A percentile compares a stretch with the other conserved stretches of the same genome.
Conservation (phyloP, 2,329 filamentous ascomycete species). For the Coleophoma eucalyptorum region DNA sequence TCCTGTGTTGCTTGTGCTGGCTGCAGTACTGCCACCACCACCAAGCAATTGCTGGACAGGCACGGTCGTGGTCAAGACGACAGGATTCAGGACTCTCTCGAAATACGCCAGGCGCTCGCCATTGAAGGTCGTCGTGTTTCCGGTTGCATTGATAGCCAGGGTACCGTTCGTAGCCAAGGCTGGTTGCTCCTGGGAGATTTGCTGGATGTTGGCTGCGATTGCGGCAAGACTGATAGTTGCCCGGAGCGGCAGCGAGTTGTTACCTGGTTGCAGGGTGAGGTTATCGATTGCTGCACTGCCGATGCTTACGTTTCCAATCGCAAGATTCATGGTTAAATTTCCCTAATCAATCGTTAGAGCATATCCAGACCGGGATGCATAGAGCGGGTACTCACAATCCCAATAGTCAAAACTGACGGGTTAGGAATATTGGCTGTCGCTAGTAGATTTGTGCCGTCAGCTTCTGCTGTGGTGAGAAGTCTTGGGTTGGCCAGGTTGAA, state of each 20-base stretch:
- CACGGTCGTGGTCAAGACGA: not conserved
- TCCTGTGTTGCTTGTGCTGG: not conserved
- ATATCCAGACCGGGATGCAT: not conserved
- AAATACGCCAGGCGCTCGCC: not conserved
- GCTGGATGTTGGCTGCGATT: not conserved
- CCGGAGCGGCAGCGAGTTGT: not conserved
- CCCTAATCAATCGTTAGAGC: not conserved
- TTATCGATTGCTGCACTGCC: not conserved
- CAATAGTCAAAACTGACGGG: not conserved
- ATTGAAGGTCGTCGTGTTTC: not conserved
- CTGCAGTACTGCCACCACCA: not conserved
- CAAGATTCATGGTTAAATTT: not conserved
- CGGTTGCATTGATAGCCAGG: not conserved
- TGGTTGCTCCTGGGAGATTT: not conserved
- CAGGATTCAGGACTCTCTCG: not conserved
- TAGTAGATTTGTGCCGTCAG: not conserved
- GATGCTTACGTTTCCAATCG: not conserved
- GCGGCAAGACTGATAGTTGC: not conserved
- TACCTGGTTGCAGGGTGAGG: not conserved
- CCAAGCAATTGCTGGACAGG: not conserved
- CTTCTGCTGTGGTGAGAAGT: not conserved
- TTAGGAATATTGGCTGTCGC: not conserved
- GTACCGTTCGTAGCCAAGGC: not conserved
- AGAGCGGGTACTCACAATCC: not conserved
- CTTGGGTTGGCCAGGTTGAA: not conserved